Evolutionary conservation across 2,329 filamentous ascomycete species (phyloP).

Genomic region (Gliomastix tumulicola): DNA sequence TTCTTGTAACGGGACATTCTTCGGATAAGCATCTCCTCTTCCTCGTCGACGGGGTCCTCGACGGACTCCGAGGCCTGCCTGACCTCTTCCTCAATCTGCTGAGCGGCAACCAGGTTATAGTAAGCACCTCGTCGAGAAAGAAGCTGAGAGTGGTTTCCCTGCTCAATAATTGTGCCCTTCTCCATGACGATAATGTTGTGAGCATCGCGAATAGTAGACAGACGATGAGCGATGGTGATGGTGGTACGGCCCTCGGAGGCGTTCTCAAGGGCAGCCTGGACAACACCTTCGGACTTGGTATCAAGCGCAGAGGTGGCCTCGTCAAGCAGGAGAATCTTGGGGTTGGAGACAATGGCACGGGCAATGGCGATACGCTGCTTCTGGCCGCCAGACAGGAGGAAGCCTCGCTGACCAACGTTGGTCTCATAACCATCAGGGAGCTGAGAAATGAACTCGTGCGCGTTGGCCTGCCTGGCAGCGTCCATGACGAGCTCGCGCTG

Average conservation of each 20-base stretch:
- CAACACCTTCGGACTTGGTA: conserved; percentile 88
- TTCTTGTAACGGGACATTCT: conserved; percentile 3
- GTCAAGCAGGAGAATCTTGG: conserved; percentile 86
- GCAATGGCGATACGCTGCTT: conserved; percentile 97
- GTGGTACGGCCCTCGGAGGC: conserved; percentile 85
- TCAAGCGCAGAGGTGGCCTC: conserved; percentile 93
- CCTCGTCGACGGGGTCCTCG: conserved; percentile 1
- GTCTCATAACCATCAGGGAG: conserved; percentile 89
- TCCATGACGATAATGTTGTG: conserved; percentile 96
- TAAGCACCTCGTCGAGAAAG: conserved; percentile 76
- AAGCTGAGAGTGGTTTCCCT: conserved; percentile 87
- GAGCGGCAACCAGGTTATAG: conserved; percentile 78
- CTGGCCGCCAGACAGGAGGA: conserved; percentile 87
- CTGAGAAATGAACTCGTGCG: conserved; percentile 78
- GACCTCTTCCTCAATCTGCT: conserved; percentile 33
- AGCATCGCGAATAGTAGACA: conserved; percentile 89
- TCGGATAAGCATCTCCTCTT: conserved; percentile 2
- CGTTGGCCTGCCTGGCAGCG: conserved; percentile 89
- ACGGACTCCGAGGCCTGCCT: neutral
- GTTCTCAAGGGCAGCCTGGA: conserved; percentile 85
- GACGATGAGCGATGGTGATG: conserved; percentile 89
- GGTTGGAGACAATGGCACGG: conserved; percentile 81
- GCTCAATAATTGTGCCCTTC: conserved; percentile 79
- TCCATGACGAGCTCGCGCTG: conserved; percentile 55
- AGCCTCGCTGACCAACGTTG: conserved; percentile 90